phyloP scores from a whole-genome alignment of 805 yeast species.

The Myxozyma monticola region DNA sequence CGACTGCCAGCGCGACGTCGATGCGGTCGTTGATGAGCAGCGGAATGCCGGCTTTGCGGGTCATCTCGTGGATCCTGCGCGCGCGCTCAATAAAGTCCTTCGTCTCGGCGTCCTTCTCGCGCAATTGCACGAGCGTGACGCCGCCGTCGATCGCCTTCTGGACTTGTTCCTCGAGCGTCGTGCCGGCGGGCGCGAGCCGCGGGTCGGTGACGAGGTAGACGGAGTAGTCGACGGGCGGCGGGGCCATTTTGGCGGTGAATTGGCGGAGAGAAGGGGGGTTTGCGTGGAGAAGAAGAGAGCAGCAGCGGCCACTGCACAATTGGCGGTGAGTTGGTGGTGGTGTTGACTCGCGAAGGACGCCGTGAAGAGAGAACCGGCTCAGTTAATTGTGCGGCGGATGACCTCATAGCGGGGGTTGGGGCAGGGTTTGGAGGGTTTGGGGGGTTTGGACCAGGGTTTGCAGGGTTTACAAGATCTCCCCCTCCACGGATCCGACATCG shows the following conservation, averaged over 20 bases:
- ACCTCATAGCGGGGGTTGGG: too few relatives aligned
- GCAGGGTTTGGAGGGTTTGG: too few relatives aligned
- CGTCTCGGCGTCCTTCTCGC: slow-evolving; percentile 76
- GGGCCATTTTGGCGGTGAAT: slow-evolving; percentile 5
- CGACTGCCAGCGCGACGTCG: slow-evolving; percentile 86
- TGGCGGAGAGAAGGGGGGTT: not conserved
- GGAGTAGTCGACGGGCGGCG: slow-evolving; percentile 50
- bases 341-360: too few relatives aligned
- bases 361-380: too few relatives aligned
- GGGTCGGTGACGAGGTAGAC: slow-evolving; percentile 81
- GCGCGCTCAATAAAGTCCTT: slow-evolving; percentile 67
- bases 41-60: slow-evolving; percentile 63
- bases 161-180: slow-evolving; percentile 58
- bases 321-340: too few relatives aligned
- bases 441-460: too few relatives aligned
- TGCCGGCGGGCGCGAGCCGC: slow-evolving; percentile 63
- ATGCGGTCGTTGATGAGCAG: slow-evolving; percentile 81
- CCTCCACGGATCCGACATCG: too few relatives aligned
- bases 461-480: too few relatives aligned
- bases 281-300: too few relatives aligned
- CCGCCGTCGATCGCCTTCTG: slow-evolving; percentile 65
- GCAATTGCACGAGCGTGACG: slow-evolving; percentile 75
- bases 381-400: too few relatives aligned
- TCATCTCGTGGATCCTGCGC: slow-evolving; percentile 56
- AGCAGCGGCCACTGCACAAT: too few relatives aligned